Conservation (phyloP, 2,329 filamentous ascomycete species). For the Sporothrix variecibatus region DNA sequence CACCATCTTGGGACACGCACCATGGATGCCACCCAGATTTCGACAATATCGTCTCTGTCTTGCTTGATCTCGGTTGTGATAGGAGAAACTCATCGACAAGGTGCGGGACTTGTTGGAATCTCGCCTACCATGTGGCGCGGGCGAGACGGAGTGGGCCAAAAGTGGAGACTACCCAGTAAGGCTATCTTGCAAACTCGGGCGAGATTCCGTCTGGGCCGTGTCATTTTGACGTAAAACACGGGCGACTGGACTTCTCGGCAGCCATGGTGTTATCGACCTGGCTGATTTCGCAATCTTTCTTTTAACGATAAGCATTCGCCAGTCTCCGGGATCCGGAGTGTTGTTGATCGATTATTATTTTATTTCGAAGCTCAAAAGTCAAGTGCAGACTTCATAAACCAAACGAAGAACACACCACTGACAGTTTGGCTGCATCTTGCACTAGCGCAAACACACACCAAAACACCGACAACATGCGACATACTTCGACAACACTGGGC, state of each 20-base stretch:
- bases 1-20: constrained; percentile 16
- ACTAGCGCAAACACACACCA: neutral
- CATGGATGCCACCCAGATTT: neutral
- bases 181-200: constrained; percentile 20
- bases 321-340: neutral
- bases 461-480: neutral
- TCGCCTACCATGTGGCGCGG: neutral
- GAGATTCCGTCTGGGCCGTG: constrained; percentile 17
- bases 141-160: constrained; percentile 12
- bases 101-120: neutral
- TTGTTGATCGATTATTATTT: neutral
- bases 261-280: neutral
- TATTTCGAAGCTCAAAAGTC: neutral
- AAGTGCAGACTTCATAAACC: neutral
- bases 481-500: neutral
- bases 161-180: neutral
- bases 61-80: neutral
- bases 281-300: constrained; percentile 5
- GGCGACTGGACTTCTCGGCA: neutral
- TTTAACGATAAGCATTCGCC: neutral
- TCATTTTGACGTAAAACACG: neutral
- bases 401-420: neutral
- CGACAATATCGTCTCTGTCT: neutral
- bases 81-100: neutral
- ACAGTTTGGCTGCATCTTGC: neutral